Base-by-base conservation (phyloP, 2,329 filamentous ascomycete species). In the Pseudogymnoascus sp. region DNA sequence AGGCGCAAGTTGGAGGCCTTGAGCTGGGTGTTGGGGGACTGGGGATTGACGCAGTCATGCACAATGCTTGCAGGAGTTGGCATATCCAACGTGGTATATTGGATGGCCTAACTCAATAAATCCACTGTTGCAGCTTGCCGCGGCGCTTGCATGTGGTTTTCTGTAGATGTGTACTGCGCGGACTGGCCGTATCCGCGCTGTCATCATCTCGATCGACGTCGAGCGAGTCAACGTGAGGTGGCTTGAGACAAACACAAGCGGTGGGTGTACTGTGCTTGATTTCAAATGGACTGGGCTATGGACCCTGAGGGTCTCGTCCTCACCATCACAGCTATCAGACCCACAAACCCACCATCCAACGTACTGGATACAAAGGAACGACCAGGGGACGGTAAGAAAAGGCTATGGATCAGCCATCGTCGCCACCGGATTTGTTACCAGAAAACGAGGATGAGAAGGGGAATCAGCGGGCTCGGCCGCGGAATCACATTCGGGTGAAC, bases 11-110 rank as follows among this genome's bases (percentile, higher is more conserved):
- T n/a, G 9, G 47, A 54, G 47, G 28, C 47, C 28, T 18, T 18
- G 25, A 54, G 47, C 12, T 33, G 28, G 14, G n/a, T 22, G n/a
- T 54, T 16, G 47, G 9, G 6, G 25, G 28, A 22, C 14, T 8
- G 43, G 47, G 25, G n/a, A 22, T 54, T 54, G 47, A 33, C 47
- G 28, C 47, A 54, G 47, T 54, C 47, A 54, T 54, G 47, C 47
- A 54, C 47, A 16, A 54, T 54, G 47, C 47, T 20, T 54, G 47
- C 33, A 30, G 28, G 25, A 54, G 28, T 54, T 54, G 47, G 47
- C 47, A 54, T 54, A 54, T 54, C 47, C 47, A 54, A 54, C 47
- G 47, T 54, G 47, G 47, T 54, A 54, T 54, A 54, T 54, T 33
- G 47, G 47, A 54, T 14, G 47, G 25, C n/a, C 25, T 54, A 54